Base-by-base conservation (phyloP, 23 red algal species). In the Gracilaria gracilis region DNA sequence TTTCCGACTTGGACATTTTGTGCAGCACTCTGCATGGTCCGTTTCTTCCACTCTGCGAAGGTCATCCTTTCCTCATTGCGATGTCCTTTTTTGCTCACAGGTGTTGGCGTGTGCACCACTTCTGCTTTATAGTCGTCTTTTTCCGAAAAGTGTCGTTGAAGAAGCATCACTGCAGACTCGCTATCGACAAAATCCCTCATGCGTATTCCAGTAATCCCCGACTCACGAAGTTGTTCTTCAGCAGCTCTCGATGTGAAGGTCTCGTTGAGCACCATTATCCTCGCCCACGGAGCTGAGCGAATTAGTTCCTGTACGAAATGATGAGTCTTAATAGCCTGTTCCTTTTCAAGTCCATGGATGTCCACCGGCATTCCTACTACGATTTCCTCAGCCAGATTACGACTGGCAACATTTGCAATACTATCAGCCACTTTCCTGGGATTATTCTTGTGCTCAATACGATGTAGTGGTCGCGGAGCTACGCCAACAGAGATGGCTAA, bases 341-440 rank as follows among this genome's bases (percentile, higher is more conserved):
- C 49, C 27, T 65, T 38, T 51, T 93, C 90, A 50, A 19, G 24
- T 13, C 90, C 90, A 34, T 59, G 8, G 14, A 57, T 17, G 35
- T 86, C 73, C 14, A 93, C 39, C 12, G 90, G 90, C 50, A 86
- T 59, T 17, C 90, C 90, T 6, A 93, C 80, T 15, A 93, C 81
- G 23, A 93, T 93, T 14, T 72, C 51, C 20, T 86, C 59, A 6
- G 57, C 61, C 0, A 85, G 58, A 36, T 49, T 85, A 19, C 71
- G 31, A 37, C 31, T 55, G 17, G 81, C 81, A 13, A 74, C 67
- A 9, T 38, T 51, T 47, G 90, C 80, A 7, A 93, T 81, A 49
- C 53, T 53, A 21, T n/a, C 2, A 35, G 90, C 90, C 13, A 81
- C 90, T 4, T 32, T 25, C n/a, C 16, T 8, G 11, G 90, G 90